These are phyloP conservation scores for Cladosporium sp. DNA, from an alignment of 2,329 filamentous ascomycete genomes.

Conservation along the genomic window DNA sequence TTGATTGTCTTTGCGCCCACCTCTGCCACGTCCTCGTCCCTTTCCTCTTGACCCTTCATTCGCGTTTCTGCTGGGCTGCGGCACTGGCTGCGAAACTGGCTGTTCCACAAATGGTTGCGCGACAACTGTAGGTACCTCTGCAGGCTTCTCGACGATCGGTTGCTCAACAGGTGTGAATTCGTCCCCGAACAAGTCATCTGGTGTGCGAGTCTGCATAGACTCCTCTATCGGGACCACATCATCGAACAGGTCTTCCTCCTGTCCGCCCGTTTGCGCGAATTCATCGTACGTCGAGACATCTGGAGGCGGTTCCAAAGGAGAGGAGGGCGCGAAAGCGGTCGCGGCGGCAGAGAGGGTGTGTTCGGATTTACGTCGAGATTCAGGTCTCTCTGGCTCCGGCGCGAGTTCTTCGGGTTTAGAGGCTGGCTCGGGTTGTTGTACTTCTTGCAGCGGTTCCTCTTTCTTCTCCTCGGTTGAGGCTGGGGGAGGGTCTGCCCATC, in stretches of 20 bases:
- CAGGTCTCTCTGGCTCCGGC: not conserved
- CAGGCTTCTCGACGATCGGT: conserved; percentile 32
- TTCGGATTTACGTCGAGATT: not conserved
- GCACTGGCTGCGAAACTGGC: not conserved
- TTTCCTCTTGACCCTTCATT: not conserved
- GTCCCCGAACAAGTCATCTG: conserved; percentile 48
- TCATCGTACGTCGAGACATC: conserved; percentile 23
- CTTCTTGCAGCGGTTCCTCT: not conserved
- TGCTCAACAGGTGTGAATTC: conserved; percentile 45
- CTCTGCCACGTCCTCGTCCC: conserved; percentile 19
- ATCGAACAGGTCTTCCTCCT: conserved; percentile 31
- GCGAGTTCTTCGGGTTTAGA: not conserved
- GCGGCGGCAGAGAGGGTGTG: conserved; percentile 13
- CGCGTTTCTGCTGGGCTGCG: conserved; percentile 1
- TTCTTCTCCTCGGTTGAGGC: not conserved
- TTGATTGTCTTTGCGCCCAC: conserved; percentile 14
- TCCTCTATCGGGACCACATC: conserved; percentile 36
- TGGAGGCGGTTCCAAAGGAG: conserved; percentile 14
- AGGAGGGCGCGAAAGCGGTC: conserved; percentile 9
- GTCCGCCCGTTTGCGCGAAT: conserved; percentile 32
- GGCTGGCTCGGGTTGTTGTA: not conserved
- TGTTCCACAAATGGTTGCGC: conserved; percentile 14
- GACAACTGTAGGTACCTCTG: conserved; percentile 8
- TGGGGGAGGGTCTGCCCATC: conserved; percentile 9
- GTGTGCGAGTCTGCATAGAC: conserved; percentile 46